Evolutionary conservation across 257 asterid species (phyloP).

Genomic region (Solanum chmielewskii): DNA sequence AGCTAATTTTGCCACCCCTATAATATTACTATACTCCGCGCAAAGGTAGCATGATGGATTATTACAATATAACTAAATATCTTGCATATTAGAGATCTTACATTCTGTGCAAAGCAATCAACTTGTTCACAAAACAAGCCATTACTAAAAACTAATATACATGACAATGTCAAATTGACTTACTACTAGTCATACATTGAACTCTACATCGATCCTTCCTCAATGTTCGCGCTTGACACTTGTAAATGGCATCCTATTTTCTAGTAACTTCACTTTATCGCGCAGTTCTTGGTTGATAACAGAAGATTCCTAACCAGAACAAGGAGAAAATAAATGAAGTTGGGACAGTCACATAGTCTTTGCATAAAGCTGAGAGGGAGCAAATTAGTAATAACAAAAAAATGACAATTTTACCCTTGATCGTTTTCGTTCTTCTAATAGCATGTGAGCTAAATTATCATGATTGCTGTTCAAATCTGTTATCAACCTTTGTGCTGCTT

Average conservation of each 20-base stretch:
- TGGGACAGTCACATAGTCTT: neutral
- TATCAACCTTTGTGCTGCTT: conserved; percentile 6
- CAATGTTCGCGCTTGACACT: conserved; percentile 1
- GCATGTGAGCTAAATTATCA: conserved; percentile 7
- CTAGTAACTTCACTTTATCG: conserved; percentile 22
- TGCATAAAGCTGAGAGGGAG: neutral
- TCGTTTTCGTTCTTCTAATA: conserved; percentile 31
- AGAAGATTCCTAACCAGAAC: conserved; percentile 32
- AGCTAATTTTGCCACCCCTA: neutral
- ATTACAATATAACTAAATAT: neutral
- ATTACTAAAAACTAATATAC: neutral
- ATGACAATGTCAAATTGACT: neutral
- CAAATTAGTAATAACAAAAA: neutral
- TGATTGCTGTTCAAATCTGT: conserved; percentile 17
- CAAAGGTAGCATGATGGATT: neutral
- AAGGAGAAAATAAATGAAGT: neutral
- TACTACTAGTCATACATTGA: neutral
- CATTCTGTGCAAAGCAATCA: neutral
- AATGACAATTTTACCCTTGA: conserved; percentile 12
- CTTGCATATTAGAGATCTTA: neutral
- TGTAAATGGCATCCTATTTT: neutral
- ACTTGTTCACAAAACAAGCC: neutral
- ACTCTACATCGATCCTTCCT: neutral
- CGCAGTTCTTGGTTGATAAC: conserved; percentile 33
- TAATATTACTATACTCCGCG: neutral